A percentile compares a stretch with the other conserved stretches of the same genome.
phyloP scores from a whole-genome alignment of 176 grass and related monocot genomes.

The Aegilops longissima region DNA sequence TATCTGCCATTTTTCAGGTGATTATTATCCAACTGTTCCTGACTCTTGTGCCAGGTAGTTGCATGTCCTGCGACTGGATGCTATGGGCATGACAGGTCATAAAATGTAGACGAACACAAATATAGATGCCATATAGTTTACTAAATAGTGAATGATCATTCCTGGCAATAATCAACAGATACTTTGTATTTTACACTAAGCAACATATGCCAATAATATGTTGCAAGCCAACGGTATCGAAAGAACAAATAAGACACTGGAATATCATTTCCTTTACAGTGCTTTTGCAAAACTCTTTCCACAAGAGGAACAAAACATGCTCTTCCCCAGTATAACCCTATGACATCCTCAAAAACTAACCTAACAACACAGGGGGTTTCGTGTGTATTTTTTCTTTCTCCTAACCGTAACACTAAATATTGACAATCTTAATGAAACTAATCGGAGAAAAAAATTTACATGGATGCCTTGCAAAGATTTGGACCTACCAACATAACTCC shows the following conservation, averaged over 20 bases:
- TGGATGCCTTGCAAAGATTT: conserved; percentile 10
- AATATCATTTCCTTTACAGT: conserved; percentile 22
- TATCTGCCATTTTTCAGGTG: neutral
- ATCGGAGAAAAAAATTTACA: conserved; percentile 28
- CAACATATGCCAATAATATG: neutral
- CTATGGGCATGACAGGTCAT: no score
- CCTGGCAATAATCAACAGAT: neutral
- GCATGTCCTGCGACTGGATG: no score
- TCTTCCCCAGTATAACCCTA: conserved; percentile 25
- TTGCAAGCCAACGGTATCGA: neutral
- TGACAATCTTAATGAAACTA: conserved; percentile 42
- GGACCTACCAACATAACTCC: conserved; percentile 35
- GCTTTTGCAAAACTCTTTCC: conserved; percentile 17
- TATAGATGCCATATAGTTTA: neutral
- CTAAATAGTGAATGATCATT: neutral
- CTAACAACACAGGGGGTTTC: conserved; percentile 17
- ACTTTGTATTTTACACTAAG: neutral
- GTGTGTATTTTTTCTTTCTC: conserved; percentile 32
- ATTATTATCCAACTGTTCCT: neutral
- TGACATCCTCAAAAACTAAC: conserved; percentile 20
- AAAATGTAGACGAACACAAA: neutral
- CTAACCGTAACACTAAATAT: conserved; percentile 42
- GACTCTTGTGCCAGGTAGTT: neutral
- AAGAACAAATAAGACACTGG: neutral
- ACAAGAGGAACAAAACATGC: neutral